A percentile compares a stretch with the other conserved stretches of the same genome.
These are phyloP conservation scores for Diaporthe vexans DNA, from an alignment of 2,329 filamentous ascomycete genomes.

Conservation along the genomic window DNA sequence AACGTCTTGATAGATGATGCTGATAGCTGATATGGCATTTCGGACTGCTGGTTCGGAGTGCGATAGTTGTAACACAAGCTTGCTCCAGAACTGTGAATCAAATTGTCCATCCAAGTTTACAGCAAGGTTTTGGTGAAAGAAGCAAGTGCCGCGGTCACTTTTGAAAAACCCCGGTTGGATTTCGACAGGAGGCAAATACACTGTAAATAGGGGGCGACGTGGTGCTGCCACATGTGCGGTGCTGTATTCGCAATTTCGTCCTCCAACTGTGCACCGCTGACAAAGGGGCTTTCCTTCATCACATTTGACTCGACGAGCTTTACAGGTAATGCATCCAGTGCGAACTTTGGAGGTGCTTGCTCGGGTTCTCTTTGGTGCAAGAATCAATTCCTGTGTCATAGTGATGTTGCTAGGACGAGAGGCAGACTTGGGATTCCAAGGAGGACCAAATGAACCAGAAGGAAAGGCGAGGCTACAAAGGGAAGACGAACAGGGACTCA, in stretches of 20 bases:
- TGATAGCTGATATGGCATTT: slow-evolving; percentile 5
- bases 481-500: not conserved
- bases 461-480: too few relatives aligned
- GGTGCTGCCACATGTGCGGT: not conserved
- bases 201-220: not conserved
- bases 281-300: slow-evolving; percentile 23
- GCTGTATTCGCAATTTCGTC: not conserved
- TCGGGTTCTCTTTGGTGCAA: slow-evolving; percentile 16
- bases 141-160: not conserved
- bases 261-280: slow-evolving; percentile 9
- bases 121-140: not conserved
- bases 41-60: not conserved
- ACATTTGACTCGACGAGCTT: slow-evolving; percentile 28
- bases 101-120: not conserved
- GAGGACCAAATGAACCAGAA: not conserved
- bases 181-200: slow-evolving; percentile 1
- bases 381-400: not conserved
- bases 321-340: slow-evolving; percentile 13
- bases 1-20: slow-evolving; percentile 3
- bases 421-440: not conserved
- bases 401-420: not conserved
- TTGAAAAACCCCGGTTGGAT: not conserved
- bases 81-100: slow-evolving; percentile 7
- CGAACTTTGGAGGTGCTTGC: slow-evolving; percentile 25
- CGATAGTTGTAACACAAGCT: not conserved